Base-by-base conservation (phyloP, 139 green algal species). In the Chlamydomonas schloesseri region DNA sequence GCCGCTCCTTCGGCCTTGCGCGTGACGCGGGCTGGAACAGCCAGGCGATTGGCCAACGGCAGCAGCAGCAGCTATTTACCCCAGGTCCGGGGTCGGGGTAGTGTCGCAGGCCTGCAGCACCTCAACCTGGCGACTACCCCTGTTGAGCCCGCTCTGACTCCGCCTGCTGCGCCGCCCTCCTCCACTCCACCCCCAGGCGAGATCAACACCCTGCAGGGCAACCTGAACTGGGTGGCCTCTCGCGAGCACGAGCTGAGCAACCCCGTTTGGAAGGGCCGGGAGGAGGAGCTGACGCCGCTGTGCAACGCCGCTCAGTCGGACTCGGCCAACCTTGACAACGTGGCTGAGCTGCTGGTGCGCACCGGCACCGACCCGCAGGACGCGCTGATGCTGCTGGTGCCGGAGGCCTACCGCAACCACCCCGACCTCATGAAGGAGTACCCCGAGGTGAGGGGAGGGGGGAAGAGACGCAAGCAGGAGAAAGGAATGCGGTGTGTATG, bases 121-220 rank as follows among this genome's bases (percentile, higher is more conserved):
- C n/a, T n/a, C n/a, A n/a, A n/a, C n/a, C n/a, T n/a, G n/a, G n/a
- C n/a, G n/a, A n/a, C n/a, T n/a, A n/a, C n/a, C n/a, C n/a, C n/a
- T n/a, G n/a, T n/a, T n/a, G n/a, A n/a, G n/a, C n/a, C n/a, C n/a
- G n/a, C n/a, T n/a, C n/a, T n/a, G n/a, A n/a, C n/a, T n/a, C n/a
- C n/a, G n/a, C n/a, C n/a, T n/a, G n/a, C 26, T 6, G 5, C n/a
- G 1, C 65, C 21, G 1, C 65, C 65, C 4, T 42, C n/a, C 14
- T n/a, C 29, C 42, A n/a, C n/a, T n/a, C n/a, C n/a, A n/a, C n/a
- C 60, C 71, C 73, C 92, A 97, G 94, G 95, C 67, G 98, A 99
- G 93, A 99, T 99, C 94, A 99, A 99, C 95, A 99, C 98, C 0
- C 90, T 99, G 87, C 97, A 99, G 93, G 98, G 98, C 88, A 99